These are phyloP conservation scores for Adansonia rubrostipa DNA, from an alignment of 441 rosid genomes.

Conservation along the genomic window DNA sequence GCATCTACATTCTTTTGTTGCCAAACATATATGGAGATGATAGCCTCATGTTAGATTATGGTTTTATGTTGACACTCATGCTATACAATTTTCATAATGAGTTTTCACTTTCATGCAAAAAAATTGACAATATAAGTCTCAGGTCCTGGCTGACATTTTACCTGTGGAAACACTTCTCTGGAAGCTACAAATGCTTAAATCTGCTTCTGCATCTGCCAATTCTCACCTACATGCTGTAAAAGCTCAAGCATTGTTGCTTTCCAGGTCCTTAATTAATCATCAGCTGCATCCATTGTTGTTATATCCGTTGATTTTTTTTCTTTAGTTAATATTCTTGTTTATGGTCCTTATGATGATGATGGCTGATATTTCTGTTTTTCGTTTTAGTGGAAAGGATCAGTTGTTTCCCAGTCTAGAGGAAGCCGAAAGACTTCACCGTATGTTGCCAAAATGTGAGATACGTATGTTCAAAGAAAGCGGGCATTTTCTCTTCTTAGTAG, in stretches of 20 bases:
- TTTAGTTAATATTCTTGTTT: background rate
- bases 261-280: conserved; percentile 45
- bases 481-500: conserved; percentile 87
- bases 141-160: conserved; percentile 59
- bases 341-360: background rate
- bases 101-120: conserved; percentile 28
- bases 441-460: conserved; percentile 54
- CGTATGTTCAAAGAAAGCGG: conserved; percentile 62
- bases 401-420: conserved; percentile 73
- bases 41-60: conserved; percentile 5
- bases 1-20: background rate
- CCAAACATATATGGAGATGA: background rate
- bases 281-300: background rate
- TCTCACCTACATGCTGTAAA: conserved; percentile 62
- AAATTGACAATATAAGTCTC: conserved; percentile 28
- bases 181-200: conserved; percentile 63
- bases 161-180: conserved; percentile 63
- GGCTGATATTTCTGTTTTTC: conserved; percentile 17
- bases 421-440: conserved; percentile 55
- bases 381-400: conserved; percentile 73
- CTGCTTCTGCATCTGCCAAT: conserved; percentile 58
- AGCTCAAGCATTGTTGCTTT: conserved; percentile 56
- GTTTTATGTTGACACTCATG: background rate
- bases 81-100: conserved; percentile 31
- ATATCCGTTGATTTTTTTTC: background rate